Evolutionary conservation across 2,329 filamentous ascomycete species (phyloP).

Genomic region (Ustulina deusta): DNA sequence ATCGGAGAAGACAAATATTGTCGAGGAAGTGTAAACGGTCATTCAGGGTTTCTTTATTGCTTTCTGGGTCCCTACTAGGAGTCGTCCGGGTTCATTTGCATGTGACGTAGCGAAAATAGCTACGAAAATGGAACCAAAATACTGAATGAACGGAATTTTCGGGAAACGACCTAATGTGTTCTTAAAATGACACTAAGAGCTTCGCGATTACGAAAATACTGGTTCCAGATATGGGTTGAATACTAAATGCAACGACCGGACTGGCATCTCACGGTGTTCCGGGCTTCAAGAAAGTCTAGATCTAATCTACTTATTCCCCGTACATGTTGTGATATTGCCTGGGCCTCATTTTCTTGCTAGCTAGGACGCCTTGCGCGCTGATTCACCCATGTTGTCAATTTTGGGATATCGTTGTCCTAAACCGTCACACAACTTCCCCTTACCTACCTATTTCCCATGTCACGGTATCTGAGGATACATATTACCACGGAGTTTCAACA

Average conservation of each 20-base stretch:
- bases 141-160: constrained; percentile 44
- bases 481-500: neutral
- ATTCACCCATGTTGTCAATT: neutral
- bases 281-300: constrained; percentile 26
- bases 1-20: constrained; percentile 97
- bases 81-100: constrained; percentile 73
- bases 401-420: neutral
- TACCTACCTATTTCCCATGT: neutral
- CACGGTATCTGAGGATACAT: neutral
- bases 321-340: constrained; percentile 18
- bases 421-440: neutral
- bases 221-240: constrained; percentile 25
- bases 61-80: constrained; percentile 71
- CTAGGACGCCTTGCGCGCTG: neutral
- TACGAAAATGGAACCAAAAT: constrained; percentile 53
- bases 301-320: constrained; percentile 27
- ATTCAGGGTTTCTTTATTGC: constrained; percentile 65
- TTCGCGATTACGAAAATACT: constrained; percentile 29
- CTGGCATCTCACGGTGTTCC: constrained; percentile 20
- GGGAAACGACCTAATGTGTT: constrained; percentile 32
- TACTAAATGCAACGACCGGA: constrained; percentile 24
- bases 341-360: neutral
- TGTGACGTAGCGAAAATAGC: constrained; percentile 65
- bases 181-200: constrained; percentile 16
- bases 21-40: constrained; percentile 70